Base-by-base conservation (phyloP, 208 protist species). In the Trypanosoma melophagium region DNA sequence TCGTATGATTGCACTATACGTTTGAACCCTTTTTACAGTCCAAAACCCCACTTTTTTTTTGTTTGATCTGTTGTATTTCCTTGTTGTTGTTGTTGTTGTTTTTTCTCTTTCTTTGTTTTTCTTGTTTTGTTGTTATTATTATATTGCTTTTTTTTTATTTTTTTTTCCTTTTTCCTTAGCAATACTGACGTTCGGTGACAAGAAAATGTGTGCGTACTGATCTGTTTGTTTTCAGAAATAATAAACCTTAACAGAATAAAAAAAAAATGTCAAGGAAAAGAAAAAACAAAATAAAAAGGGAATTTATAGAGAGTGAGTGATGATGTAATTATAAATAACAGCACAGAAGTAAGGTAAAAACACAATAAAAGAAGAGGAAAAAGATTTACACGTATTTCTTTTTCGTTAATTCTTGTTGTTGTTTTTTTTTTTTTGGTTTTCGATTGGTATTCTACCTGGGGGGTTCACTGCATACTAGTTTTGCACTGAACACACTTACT, bases 291-390 rank as follows among this genome's bases (percentile, higher is more conserved):
- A 41, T n/a, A 22, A 44, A 76, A n/a, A 55, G 38, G 25, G 58
- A 42, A 68, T 24, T 42, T 66, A 53, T 2, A 65, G 5, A 35
- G 5, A 35, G 5, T 35, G 28, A 35, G 28, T 5, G 28, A 1
- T 5, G 28, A 35, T 1, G 1, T 35, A 35, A 35, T 35, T 35
- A 35, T 35, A 25, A 41, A 56, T 38, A 12, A 31, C 58, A 53
- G 22, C 16, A 63, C 3, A 16, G 2, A 12, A 17, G 42, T 25
- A 16, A 45, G 21, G 24, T n/a, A 47, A 56, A 50, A 59, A 71
- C 54, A 44, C 49, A 47, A 24, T 45, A 58, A 61, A 58, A 21
- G 25, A 22, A 61, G n/a, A 41, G 10, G 9, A 28, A 66, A 72
- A 35, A 21, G 19, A 45, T 56, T 14, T 38, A 28, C 16, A 21